Evolutionary conservation across 352 stramenopile genomes (phyloP).

Genomic region (Phytophthora pinifolia): DNA sequence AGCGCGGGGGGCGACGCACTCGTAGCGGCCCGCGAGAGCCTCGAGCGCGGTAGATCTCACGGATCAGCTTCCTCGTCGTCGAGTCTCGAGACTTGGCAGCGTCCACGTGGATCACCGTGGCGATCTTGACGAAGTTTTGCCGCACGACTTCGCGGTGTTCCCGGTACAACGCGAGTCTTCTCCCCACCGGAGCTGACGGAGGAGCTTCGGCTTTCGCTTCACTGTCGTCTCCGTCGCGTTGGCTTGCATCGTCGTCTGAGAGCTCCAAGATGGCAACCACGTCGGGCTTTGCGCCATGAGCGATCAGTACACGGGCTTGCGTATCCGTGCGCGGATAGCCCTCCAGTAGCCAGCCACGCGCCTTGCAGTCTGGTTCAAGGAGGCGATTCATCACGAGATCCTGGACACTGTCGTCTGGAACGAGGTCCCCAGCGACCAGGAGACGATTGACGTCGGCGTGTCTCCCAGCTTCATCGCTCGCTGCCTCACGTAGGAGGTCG

Average conservation of each 20-base stretch:
- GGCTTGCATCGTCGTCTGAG: constrained; percentile 83
- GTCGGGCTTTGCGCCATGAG: constrained; percentile 78
- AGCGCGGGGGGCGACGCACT: constrained; percentile 47
- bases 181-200: constrained; percentile 10
- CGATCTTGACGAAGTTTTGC: constrained; percentile 74
- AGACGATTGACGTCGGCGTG: constrained; percentile 80
- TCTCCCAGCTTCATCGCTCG: constrained; percentile 59
- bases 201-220: constrained; percentile 28
- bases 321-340: constrained; percentile 93
- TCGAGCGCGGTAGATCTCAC: constrained; percentile 52
- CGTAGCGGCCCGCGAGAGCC: constrained; percentile 44
- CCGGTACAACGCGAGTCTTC: constrained; percentile 78
- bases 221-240: constrained; percentile 81
- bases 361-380: constrained; percentile 79
- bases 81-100: constrained; percentile 46
- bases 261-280: constrained; percentile 92
- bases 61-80: constrained; percentile 42
- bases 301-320: constrained; percentile 88
- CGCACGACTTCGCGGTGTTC: constrained; percentile 78
- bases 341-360: constrained; percentile 93
- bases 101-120: constrained; percentile 68
- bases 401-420: constrained; percentile 94
- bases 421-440: constrained; percentile 86
- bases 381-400: constrained; percentile 83
- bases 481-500: constrained; percentile 90